Evolutionary conservation across 192 early-diverging fungal species (phyloP).

Genomic region (Entomortierella chlamydospora): DNA sequence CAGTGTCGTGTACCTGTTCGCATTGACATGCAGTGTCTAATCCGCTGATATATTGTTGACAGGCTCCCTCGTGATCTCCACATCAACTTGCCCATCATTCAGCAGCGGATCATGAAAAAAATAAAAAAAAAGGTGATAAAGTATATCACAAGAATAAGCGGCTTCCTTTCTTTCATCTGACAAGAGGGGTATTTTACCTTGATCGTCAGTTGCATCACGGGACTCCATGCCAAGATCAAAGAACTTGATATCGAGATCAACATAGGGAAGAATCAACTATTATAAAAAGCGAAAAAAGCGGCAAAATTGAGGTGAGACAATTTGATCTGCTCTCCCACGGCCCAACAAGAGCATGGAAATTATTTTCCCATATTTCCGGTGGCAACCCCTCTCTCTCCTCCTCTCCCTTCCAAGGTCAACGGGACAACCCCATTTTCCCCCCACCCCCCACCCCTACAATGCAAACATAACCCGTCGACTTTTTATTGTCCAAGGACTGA

Average conservation of each 20-base stretch:
- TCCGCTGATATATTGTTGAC: too few species aligned
- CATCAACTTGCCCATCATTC: neutral
- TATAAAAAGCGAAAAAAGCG: neutral
- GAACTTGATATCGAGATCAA: constrained; percentile 94
- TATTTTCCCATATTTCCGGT: constrained; percentile 24
- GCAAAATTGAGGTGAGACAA: neutral
- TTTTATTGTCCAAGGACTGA: too few species aligned
- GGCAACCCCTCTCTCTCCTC: constrained; percentile 4
- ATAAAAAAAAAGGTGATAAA: neutral
- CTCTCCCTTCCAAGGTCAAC: neutral
- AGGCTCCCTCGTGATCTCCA: neutral
- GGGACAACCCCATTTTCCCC: too few species aligned
- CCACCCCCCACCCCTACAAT: too few species aligned
- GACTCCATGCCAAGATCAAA: constrained; percentile 95
- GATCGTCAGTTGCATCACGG: constrained; percentile 79
- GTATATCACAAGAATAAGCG: too few species aligned
- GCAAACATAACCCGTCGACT: too few species aligned
- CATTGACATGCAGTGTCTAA: too few species aligned
- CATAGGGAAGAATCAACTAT: constrained; percentile 85
- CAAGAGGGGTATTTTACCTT: too few species aligned
- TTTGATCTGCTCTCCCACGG: constrained; percentile 15
- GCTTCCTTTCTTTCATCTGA: too few species aligned
- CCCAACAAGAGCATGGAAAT: neutral
- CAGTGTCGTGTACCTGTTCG: neutral
- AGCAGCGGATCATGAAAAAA: neutral